Conservation (phyloP, 306 rosid species). For the Cucurbita argyrosperma region DNA sequence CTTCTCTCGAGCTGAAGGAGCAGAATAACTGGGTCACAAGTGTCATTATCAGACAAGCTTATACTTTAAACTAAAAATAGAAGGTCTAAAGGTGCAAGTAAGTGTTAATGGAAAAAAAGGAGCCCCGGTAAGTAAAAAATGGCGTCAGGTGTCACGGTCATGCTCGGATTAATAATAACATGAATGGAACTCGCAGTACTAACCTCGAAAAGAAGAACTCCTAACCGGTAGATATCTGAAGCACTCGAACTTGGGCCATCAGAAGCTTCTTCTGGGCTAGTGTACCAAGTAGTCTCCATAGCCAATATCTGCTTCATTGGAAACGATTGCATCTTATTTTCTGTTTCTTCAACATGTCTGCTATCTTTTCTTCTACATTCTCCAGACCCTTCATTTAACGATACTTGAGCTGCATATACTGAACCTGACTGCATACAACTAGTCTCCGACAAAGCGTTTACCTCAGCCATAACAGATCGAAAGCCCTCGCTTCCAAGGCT, state of each 20-base stretch:
- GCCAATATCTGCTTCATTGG: slow-evolving; percentile 82
- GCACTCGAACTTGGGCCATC: slow-evolving; percentile 56
- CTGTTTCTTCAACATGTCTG: slow-evolving; percentile 42
- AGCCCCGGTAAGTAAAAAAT: not conserved
- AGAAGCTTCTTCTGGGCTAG: slow-evolving; percentile 74
- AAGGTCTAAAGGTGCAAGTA: not conserved
- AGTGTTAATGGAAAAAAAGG: not conserved
- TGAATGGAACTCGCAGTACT: slow-evolving; percentile 1
- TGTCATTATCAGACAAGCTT: slow-evolving; percentile 10
- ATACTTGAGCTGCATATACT: slow-evolving; percentile 44
- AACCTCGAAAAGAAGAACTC: slow-evolving; percentile 94
- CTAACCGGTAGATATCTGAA: slow-evolving; percentile 75
- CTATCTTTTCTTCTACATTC: slow-evolving; percentile 46
- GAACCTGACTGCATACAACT: slow-evolving; percentile 80
- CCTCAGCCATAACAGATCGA: slow-evolving; percentile 25
- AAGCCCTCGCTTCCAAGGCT: slow-evolving; percentile 42
- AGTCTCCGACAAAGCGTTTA: slow-evolving; percentile 47
- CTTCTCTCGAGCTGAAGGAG: slow-evolving; percentile 75
- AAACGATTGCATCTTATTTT: slow-evolving; percentile 63
- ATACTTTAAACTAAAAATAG: not conserved
- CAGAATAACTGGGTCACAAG: slow-evolving; percentile 70
- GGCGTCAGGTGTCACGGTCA: not conserved
- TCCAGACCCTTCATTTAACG: slow-evolving; percentile 51
- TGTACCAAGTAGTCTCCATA: slow-evolving; percentile 83
- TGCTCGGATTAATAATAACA: not conserved